Evolutionary conservation across 148 eudicot species (phyloP), one percentile per base, ranked within the genome.

Genomic region (Heliosperma pusillum): DNA sequence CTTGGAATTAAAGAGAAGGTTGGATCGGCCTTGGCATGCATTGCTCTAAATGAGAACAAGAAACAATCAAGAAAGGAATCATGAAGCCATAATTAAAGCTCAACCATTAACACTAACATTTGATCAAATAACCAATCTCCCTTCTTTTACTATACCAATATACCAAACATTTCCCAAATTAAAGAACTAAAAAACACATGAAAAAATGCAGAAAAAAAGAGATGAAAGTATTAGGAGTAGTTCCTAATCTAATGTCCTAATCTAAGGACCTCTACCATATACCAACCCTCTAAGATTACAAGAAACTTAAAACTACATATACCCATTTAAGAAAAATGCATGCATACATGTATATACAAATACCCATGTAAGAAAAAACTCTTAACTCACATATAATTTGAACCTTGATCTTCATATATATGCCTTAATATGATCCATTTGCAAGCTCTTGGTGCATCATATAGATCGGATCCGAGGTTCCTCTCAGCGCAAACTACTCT

Each of bases 391-490:
- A 26, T 47, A 19, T 56, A 47, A 63, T 60, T n/a, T n/a, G 19
- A 69, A 27, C 33, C 61, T 22, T 3, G 21, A 33, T 33, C 19
- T 5, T 42, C 71, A n/a, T 53, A 40, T 27, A 69, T 15, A n/a
- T n/a, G n/a, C n/a, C n/a, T n/a, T 56, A 47, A 63, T 60, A 40
- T 16, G 19, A 21, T 64, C 19, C 9, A 50, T 13, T 50, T 50
- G 55, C 55, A 50, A 50, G 16, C 19, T 50, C 12, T 50, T 50
- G 19, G 17, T 12, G 72, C 63, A 57, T 24, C 59, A 57, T 47
- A 16, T 79, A 77, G 79, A 70, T 76, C 82, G 86, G 96, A 92
- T 92, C 97, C 90, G 91, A 50, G 86, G 90, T 90, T 92, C 97
- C 85, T 92, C 95, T 92, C 96, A 82, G 89, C 83, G 93, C 95